Percentiles rank a stretch among this genome's conserved stretches.
Evolutionary conservation across 2,329 filamentous ascomycete species (phyloP).

Genomic region (Davidsoniella virescens): DNA sequence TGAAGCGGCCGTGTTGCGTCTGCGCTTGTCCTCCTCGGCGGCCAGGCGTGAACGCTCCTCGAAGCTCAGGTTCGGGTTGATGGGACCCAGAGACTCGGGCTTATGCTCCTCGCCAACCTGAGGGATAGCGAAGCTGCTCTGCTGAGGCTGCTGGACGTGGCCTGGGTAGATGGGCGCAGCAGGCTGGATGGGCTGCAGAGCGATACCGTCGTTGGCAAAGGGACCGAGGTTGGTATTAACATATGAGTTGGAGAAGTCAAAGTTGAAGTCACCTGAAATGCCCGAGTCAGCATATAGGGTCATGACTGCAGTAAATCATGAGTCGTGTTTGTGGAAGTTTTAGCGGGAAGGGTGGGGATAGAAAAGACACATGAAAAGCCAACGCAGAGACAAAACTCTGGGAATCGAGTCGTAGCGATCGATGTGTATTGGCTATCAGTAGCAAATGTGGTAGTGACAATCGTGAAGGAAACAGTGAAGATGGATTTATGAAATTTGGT

Average conservation of each 20-base stretch:
- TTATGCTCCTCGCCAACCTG: slow-evolving; percentile 24
- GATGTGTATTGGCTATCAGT: no score
- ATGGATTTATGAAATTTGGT: background rate
- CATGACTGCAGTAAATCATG: slow-evolving; percentile 3
- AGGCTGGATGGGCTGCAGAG: slow-evolving; percentile 38
- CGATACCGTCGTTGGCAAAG: slow-evolving; percentile 12
- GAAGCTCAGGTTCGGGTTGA: slow-evolving; percentile 27
- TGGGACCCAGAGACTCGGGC: slow-evolving; percentile 18
- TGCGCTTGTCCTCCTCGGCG: slow-evolving; percentile 79
- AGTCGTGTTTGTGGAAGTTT: slow-evolving; percentile 18
- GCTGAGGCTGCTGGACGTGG: slow-evolving; percentile 18
- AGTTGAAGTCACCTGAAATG: slow-evolving; percentile 11
- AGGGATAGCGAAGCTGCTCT: slow-evolving; percentile 15
- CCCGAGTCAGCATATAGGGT: slow-evolving; percentile 9
- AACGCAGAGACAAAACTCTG: background rate
- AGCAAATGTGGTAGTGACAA: no score
- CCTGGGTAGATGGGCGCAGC: slow-evolving; percentile 30
- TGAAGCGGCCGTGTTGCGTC: slow-evolving; percentile 75
- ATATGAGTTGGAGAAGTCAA: slow-evolving; percentile 29
- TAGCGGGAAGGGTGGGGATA: slow-evolving; percentile 32
- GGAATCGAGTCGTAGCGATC: no score
- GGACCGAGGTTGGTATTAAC: background rate
- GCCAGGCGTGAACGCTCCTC: slow-evolving; percentile 58
- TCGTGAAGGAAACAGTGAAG: background rate
- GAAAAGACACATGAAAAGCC: background rate